phyloP scores from a whole-genome alignment of 805 yeast species.

The Schizosaccharomyces osmophilus region DNA sequence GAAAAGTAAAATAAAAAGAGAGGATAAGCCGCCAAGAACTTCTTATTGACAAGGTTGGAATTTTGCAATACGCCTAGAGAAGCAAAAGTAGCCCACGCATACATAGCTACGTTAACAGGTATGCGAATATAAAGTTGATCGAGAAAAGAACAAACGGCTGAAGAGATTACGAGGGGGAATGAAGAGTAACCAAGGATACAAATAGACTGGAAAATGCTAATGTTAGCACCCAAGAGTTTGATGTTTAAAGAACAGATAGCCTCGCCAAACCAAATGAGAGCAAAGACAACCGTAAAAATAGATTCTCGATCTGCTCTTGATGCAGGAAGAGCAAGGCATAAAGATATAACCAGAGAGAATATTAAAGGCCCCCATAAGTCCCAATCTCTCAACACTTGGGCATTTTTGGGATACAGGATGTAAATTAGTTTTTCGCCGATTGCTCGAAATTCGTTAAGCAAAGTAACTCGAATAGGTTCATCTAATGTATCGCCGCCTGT shows the following conservation, averaged over 20 bases:
- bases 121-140: neutral
- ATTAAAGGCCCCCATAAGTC: constrained; percentile 2
- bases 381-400: neutral
- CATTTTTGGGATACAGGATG: neutral
- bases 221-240: neutral
- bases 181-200: constrained; percentile 1
- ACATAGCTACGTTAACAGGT: neutral
- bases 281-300: neutral
- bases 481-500: neutral
- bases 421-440: neutral
- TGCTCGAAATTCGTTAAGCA: neutral
- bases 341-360: neutral
- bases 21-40: neutral
- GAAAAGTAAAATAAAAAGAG: neutral
- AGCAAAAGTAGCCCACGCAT: neutral
- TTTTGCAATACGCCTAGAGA: neutral
- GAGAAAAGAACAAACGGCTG: neutral
- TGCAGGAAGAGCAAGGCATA: neutral
- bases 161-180: neutral
- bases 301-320: neutral
- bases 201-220: constrained; percentile 1
- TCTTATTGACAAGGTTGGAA: neutral
- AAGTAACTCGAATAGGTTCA: neutral
- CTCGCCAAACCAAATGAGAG: constrained; percentile 1
- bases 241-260: constrained; percentile 1